Evolutionary conservation across 164 flowering plant species (phyloP).

Genomic region (Protea cynaroides): DNA sequence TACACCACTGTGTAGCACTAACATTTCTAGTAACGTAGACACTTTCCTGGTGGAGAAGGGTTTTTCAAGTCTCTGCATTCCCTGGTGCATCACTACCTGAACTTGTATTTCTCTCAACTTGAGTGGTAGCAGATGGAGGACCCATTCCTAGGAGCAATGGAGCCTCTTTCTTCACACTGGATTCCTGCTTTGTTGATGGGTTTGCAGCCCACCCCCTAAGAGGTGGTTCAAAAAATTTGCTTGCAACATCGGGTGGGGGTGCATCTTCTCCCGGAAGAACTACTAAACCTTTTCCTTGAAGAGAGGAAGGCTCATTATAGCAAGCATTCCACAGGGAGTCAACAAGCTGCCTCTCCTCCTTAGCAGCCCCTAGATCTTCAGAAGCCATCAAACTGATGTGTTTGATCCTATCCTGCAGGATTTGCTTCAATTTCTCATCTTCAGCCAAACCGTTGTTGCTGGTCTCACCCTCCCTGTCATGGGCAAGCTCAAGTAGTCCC

Average conservation of each 20-base stretch:
- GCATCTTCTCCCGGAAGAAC: slow-evolving; percentile 80
- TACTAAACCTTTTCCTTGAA: slow-evolving; percentile 71
- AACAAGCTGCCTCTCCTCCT: slow-evolving; percentile 85
- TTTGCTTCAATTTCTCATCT: slow-evolving; percentile 59
- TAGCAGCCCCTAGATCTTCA: slow-evolving; percentile 80
- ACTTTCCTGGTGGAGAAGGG: no score
- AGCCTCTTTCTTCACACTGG: slow-evolving; percentile 42
- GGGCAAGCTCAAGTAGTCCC: slow-evolving; percentile 69
- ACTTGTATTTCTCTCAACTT: no score
- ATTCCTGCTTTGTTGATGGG: slow-evolving; percentile 8
- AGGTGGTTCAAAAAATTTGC: slow-evolving; percentile 73
- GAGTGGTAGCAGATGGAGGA: slow-evolving; percentile 19
- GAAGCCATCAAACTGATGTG: slow-evolving; percentile 58
- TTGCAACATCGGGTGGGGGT: slow-evolving; percentile 78
- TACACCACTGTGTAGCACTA: no score
- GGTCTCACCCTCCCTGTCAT: slow-evolving; percentile 25
- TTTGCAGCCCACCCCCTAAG: slow-evolving; percentile 60
- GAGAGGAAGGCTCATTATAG: slow-evolving; percentile 76
- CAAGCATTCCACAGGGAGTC: slow-evolving; percentile 80
- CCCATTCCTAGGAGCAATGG: slow-evolving; percentile 51
- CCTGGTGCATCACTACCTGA: neutral
- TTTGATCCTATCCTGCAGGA: slow-evolving; percentile 69
- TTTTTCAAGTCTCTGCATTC: no score
- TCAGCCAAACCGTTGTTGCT: slow-evolving; percentile 19
- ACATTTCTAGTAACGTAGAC: no score